phyloP scores from a whole-genome alignment of 495 filamentous ascomycete species.

The Penicillium argentinense region DNA sequence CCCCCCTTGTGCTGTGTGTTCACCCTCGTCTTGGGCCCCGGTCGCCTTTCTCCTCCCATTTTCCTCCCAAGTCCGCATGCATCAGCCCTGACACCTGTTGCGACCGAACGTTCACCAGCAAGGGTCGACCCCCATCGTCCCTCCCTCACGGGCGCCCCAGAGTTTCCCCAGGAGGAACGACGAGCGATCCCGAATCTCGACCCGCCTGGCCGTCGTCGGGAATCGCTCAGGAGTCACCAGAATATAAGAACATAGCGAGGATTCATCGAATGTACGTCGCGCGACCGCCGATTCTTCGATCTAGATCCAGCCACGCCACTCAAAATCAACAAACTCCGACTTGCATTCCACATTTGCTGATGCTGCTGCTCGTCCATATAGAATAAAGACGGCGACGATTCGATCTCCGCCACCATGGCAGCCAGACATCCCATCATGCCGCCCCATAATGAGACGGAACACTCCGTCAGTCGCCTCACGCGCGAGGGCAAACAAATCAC shows the following conservation, averaged over 20 bases:
- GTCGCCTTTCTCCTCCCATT: background rate
- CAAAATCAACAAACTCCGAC: background rate
- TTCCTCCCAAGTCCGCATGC: background rate
- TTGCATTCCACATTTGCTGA: slow-evolving; percentile 3
- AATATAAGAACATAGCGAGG: too few relatives aligned
- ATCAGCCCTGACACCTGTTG: slow-evolving; percentile 15
- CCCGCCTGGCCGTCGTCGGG: background rate
- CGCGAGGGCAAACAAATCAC: slow-evolving; percentile 77
- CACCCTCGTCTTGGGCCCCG: too few relatives aligned
- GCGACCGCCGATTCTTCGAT: too few relatives aligned
- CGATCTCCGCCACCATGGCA: slow-evolving; percentile 29
- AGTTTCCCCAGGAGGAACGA: background rate
- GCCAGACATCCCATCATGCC: slow-evolving; percentile 32
- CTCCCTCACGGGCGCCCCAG: background rate
- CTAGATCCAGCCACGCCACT: too few relatives aligned
- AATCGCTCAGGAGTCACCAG: too few relatives aligned
- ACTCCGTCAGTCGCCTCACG: slow-evolving; percentile 63
- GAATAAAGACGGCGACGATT: background rate
- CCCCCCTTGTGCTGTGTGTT: too few relatives aligned
- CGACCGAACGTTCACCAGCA: slow-evolving; percentile 6
- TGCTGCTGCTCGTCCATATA: slow-evolving; percentile 15
- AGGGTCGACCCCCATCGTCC: slow-evolving; percentile 4
- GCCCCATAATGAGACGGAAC: slow-evolving; percentile 57
- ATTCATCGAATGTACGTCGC: slow-evolving; percentile 23
- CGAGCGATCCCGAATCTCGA: background rate